Conservation (phyloP, 177 flowering plant species). For the Vitis hybrid region DNA sequence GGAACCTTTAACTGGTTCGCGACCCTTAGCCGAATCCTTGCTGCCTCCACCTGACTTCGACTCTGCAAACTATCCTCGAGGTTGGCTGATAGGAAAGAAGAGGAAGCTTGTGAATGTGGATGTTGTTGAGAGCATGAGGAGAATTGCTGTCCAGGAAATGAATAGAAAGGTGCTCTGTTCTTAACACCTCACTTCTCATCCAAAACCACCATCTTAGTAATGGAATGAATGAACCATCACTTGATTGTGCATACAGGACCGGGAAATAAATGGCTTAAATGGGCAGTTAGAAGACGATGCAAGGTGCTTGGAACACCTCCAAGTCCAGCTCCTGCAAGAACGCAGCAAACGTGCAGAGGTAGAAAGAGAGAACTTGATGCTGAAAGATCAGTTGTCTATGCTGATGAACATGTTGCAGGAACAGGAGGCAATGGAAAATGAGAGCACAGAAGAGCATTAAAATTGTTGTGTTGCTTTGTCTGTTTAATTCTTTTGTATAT, state of each 20-base stretch:
- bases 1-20: slow-evolving; percentile 48
- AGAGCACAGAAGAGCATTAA: slow-evolving; percentile 33
- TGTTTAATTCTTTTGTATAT: slow-evolving; percentile 23
- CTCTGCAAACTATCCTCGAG: slow-evolving; percentile 66
- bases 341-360: slow-evolving; percentile 70
- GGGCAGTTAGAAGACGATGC: slow-evolving; percentile 90
- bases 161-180: slow-evolving; percentile 70
- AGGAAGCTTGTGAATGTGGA: slow-evolving; percentile 95
- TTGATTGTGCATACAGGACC: slow-evolving; percentile 51
- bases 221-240: background rate
- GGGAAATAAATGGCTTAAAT: slow-evolving; percentile 82
- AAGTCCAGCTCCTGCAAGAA: slow-evolving; percentile 79
- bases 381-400: slow-evolving; percentile 73
- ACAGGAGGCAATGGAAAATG: slow-evolving; percentile 33
- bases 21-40: slow-evolving; percentile 57
- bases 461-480: background rate
- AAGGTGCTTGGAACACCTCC: slow-evolving; percentile 69
- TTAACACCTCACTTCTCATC: background rate
- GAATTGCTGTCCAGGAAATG: slow-evolving; percentile 95
- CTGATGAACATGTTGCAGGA: slow-evolving; percentile 87
- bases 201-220: background rate
- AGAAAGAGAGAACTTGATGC: slow-evolving; percentile 70
- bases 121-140: slow-evolving; percentile 94
- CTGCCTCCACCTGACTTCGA: slow-evolving; percentile 97
- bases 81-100: slow-evolving; percentile 93